A percentile compares a stretch with the other conserved stretches of the same genome.
These are phyloP conservation scores for Patellifolia procumbens DNA, from an alignment of 179 eudicot genomes.

Conservation along the genomic window DNA sequence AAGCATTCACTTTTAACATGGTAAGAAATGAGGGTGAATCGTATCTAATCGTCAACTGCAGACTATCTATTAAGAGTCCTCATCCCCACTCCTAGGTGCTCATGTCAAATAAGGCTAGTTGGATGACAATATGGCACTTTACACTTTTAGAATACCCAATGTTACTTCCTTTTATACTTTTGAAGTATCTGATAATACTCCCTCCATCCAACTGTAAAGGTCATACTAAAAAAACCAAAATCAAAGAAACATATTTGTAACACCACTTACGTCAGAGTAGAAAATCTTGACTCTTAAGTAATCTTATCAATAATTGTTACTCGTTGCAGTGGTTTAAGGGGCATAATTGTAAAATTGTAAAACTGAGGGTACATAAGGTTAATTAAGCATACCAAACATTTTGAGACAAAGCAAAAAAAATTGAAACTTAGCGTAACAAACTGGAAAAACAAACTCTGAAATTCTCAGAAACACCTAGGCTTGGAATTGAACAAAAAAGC, in stretches of 20 bases:
- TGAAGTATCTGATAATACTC: not conserved
- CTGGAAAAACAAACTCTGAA: not conserved
- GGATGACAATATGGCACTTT: conserved; percentile 3
- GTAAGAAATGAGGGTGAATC: no score
- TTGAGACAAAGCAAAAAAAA: not conserved
- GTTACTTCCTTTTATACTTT: not conserved
- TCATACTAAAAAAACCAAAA: not conserved
- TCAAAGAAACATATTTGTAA: not conserved
- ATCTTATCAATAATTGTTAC: not conserved
- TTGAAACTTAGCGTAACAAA: not conserved
- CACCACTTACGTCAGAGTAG: not conserved
- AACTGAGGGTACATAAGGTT: not conserved
- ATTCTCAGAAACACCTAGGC: not conserved
- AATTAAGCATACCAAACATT: not conserved
- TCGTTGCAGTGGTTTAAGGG: not conserved
- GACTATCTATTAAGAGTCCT: not conserved
- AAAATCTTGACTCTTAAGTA: not conserved
- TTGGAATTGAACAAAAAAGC: not conserved
- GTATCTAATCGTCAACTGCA: no score
- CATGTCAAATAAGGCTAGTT: conserved; percentile 1
- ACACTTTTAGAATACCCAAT: not conserved
- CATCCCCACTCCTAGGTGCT: not conserved
- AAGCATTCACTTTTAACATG: no score
- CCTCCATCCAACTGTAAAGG: not conserved
- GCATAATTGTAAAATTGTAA: not conserved